Base-by-base conservation (phyloP, 192 early-diverging fungal species). In the Linnemannia zychae region DNA sequence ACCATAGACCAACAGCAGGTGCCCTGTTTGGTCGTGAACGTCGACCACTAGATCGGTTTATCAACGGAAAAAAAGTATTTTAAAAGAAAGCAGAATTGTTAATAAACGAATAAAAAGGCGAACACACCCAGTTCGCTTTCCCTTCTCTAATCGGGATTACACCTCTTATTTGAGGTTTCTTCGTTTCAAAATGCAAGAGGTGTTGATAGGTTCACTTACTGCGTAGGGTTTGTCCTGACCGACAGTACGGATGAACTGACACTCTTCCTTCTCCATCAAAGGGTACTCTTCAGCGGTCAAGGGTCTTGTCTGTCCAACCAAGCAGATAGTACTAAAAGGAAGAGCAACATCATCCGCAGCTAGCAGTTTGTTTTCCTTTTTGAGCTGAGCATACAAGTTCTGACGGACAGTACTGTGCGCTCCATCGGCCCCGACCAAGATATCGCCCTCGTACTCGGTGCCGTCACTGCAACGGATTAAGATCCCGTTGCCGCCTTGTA, bases 391-490 rank as follows among this genome's bases (percentile, higher is more conserved):
- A 49, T 75, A 81, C 20, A 76, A n/a, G 47, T 48, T 65, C 52
- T 81, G 74, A 0, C 80, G 74, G n/a, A 81, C 47, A 1, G 38
- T 50, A 49, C 72, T 74, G 38, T 76, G 53, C 4, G 72, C 72
- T 17, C 79, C 79, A 44, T 80, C 79, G 20, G 72, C 72, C 1
- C 79, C 79, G 1, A 80, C 80, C 20, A 81, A 38, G 18, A 81
- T 71, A 15, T 75, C 68, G 22, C 80, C 80, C 16, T 81, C 67
- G 31, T 44, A 15, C 2, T 36, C 47, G 0, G 68, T 28, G 12
- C 46, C 46, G 20, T 81, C 74, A 0, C 74, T 60, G 31, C 37
- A 81, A 4, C 40, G 68, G 44, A 73, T 53, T 44, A 40, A 7
- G 47, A 82, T 65, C 7, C 81, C 81, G 16, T 77, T 40, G 12